Evolutionary conservation across 192 early-diverging fungal genomes (phyloP), one percentile per base, ranked within the genome.

Genomic region (Backusella sp.): DNA sequence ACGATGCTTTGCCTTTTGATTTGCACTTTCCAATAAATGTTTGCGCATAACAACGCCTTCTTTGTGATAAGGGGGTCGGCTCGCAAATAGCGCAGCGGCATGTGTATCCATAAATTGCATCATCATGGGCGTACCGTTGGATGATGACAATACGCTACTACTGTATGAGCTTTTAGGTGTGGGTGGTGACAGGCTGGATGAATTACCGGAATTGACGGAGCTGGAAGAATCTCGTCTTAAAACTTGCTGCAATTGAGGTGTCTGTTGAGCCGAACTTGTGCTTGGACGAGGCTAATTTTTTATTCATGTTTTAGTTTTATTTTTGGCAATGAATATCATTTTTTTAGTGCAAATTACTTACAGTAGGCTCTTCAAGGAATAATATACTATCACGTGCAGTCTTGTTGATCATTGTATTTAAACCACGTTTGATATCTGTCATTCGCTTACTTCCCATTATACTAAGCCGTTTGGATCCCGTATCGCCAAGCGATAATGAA

Each of bases 21-120:
- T 92, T 1, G 86, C 87, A 11, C 86, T 82, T 72, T 96, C 95
- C 77, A 91, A 88, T 72, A 94, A 76, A 81, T 96, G 94, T 82
- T 98, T 98, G 52, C 96, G 87, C 77, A 95, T 90, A 23, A 98
- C 86, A 21, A 95, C 83, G 17, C 94, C 92, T 76, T 94, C 92
- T 62, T 90, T 90, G 5, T 83, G 68, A 46, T 83, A 84, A 75
- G 87, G 79, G 15, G 78, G 69, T 49, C 70, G 71, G 17, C 56
- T 80, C 4, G 66, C 41, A 66, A 77, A 83, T 14, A 76, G 6
- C 11, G 66, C 42, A 19, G 52, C n/a, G 2, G 44, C 17, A 56
- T 76, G 72, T 42, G 49, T 75, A 42, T 44, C 30, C 65, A 68
- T 68, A 75, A 68, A 75, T 6, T 15, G 37, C 42, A 76, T 73